These are phyloP conservation scores for Neurospora intermedia DNA, from an alignment of 495 filamentous ascomycete species.

Conservation along the genomic window DNA sequence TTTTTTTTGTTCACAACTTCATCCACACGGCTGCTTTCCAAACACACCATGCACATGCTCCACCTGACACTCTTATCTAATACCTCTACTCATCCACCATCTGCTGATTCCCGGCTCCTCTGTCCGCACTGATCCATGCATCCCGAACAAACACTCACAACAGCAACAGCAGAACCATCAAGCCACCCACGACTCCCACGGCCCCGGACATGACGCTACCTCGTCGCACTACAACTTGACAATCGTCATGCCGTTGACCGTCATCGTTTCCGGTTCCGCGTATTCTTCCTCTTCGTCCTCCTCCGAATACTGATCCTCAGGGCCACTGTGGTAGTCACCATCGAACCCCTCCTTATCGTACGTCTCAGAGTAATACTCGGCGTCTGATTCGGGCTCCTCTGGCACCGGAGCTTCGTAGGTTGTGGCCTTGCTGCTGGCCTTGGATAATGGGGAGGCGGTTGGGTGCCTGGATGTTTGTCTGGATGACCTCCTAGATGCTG, in stretches of 20 bases:
- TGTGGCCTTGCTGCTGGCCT: background rate
- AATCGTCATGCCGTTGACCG: background rate
- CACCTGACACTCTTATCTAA: too few relatives aligned
- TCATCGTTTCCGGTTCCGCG: background rate
- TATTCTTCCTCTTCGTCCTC: background rate
- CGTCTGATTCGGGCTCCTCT: background rate
- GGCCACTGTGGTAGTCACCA: background rate
- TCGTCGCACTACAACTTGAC: background rate
- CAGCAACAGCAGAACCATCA: background rate
- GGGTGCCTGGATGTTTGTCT: background rate
- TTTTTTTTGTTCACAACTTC: too few relatives aligned
- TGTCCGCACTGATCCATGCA: background rate
- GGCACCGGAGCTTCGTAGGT: background rate
- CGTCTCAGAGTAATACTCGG: background rate
- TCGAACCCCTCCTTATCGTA: background rate
- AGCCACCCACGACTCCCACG: background rate
- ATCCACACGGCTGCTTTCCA: too few relatives aligned
- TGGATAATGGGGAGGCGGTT: background rate
- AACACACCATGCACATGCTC: too few relatives aligned
- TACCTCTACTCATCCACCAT: too few relatives aligned
- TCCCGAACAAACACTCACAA: background rate
- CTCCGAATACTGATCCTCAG: background rate
- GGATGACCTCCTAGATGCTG: background rate
- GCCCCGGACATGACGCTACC: background rate
- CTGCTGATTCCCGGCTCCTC: background rate